Evolutionary conservation across 2,329 filamentous ascomycete species (phyloP).

Genomic region (Pestalotiopsis sp.): DNA sequence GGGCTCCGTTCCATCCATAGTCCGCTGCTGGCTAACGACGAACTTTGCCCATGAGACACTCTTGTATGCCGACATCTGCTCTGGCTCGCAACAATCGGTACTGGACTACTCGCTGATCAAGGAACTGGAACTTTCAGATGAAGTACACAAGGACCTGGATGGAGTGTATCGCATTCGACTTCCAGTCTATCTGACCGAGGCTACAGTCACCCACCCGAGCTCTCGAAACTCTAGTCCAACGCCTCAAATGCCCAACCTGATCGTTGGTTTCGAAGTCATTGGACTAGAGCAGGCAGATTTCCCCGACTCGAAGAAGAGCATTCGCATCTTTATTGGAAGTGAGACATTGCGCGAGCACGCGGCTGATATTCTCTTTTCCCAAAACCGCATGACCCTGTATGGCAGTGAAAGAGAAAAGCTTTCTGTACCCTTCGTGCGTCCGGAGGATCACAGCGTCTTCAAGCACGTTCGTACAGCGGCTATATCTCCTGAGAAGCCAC

Average conservation of each 20-base stretch:
- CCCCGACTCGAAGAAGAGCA: conserved; percentile 58
- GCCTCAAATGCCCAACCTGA: conserved; percentile 81
- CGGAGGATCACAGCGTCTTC: conserved; percentile 83
- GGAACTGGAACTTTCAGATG: conserved; percentile 70
- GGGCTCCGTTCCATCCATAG: conserved; percentile 88
- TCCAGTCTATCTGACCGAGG: conserved; percentile 88
- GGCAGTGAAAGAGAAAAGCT: conserved; percentile 86
- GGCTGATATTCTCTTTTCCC: conserved; percentile 89
- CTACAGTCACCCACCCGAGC: conserved; percentile 76
- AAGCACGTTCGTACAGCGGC: conserved; percentile 72
- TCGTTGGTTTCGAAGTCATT: conserved; percentile 75
- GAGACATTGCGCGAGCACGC: conserved; percentile 85
- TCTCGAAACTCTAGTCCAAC: conserved; percentile 72
- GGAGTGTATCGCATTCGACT: conserved; percentile 72
- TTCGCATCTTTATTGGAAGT: conserved; percentile 88
- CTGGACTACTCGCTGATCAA: conserved; percentile 75
- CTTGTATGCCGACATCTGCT: conserved; percentile 89
- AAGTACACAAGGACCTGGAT: conserved; percentile 67
- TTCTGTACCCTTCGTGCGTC: conserved; percentile 87
- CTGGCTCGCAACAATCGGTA: conserved; percentile 86
- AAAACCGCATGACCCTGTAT: conserved; percentile 85
- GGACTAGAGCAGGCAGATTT: conserved; percentile 56
- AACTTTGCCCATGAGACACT: conserved; percentile 89
- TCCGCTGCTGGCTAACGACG: conserved; percentile 91
- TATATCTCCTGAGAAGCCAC: conserved; percentile 55